phyloP scores from a whole-genome alignment of 2,329 filamentous ascomycete genomes.

The Apiospora saccharicola region DNA sequence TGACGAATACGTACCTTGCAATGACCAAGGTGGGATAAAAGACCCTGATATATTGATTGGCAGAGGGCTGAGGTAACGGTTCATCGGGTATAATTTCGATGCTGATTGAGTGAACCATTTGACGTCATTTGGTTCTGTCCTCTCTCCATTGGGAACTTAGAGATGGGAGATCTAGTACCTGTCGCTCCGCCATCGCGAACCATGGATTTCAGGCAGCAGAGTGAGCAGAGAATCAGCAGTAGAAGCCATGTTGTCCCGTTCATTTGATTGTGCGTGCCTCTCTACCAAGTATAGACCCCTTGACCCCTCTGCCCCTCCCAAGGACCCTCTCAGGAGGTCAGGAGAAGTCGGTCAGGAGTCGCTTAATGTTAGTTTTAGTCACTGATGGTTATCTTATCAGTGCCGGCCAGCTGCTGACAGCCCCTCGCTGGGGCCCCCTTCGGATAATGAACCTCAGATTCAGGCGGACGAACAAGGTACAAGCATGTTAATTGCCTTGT shows the following conservation, averaged over 20 bases:
- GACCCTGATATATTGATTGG: neutral
- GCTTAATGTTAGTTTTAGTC: neutral
- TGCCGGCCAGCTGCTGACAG: slow-evolving; percentile 17
- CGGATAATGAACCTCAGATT: slow-evolving; percentile 13
- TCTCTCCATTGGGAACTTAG: neutral
- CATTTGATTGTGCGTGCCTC: slow-evolving; percentile 9
- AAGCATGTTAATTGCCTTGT: slow-evolving; percentile 11
- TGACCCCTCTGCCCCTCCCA: neutral
- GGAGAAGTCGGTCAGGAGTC: slow-evolving; percentile 17
- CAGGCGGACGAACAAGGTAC: slow-evolving; percentile 11
- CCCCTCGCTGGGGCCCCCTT: neutral
- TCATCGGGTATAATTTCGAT: neutral
- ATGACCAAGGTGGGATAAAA: neutral
- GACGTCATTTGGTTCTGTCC: neutral
- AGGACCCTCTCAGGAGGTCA: slow-evolving; percentile 9
- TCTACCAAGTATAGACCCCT: neutral
- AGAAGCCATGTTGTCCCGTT: neutral
- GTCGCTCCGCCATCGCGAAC: neutral
- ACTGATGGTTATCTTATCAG: slow-evolving; percentile 9
- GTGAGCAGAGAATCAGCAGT: neutral
- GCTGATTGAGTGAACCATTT: slow-evolving; percentile 2
- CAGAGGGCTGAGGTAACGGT: neutral
- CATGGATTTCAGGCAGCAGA: neutral
- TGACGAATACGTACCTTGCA: neutral
- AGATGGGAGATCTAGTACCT: neutral